phyloP scores from a whole-genome alignment of 2,329 filamentous ascomycete genomes.

The Xylariaceae sp. region DNA sequence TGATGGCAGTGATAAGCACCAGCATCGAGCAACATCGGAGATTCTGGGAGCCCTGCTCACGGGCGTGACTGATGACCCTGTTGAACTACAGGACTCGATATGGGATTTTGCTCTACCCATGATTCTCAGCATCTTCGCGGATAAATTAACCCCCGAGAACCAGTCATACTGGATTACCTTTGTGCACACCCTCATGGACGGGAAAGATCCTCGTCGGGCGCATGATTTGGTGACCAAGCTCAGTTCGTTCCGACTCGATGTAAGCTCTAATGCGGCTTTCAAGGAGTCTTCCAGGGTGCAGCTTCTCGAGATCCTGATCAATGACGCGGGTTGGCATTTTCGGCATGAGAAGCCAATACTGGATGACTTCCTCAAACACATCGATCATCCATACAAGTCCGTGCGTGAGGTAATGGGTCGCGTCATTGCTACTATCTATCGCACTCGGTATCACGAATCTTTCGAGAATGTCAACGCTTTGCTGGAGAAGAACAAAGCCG shows the following conservation, averaged over 20 bases:
- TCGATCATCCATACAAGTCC: slow-evolving; percentile 96
- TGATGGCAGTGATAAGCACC: slow-evolving; percentile 94
- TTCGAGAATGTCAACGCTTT: slow-evolving; percentile 74
- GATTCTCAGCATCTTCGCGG: slow-evolving; percentile 78
- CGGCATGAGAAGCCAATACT: slow-evolving; percentile 82
- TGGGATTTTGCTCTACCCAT: slow-evolving; percentile 92
- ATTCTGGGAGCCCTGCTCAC: slow-evolving; percentile 82
- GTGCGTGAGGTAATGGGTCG: slow-evolving; percentile 92
- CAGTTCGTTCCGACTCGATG: slow-evolving; percentile 81
- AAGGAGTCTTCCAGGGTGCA: slow-evolving; percentile 97
- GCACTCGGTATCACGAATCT: slow-evolving; percentile 89
- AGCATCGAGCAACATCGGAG: slow-evolving; percentile 91
- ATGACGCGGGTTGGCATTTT: slow-evolving; percentile 94
- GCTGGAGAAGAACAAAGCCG: slow-evolving; percentile 69
- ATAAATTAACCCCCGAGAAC: slow-evolving; percentile 91
- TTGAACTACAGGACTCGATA: slow-evolving; percentile 66
- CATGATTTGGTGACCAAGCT: slow-evolving; percentile 83
- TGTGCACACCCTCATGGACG: slow-evolving; percentile 80
- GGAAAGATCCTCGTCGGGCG: slow-evolving; percentile 80
- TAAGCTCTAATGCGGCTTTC: slow-evolving; percentile 94
- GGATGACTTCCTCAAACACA: slow-evolving; percentile 80
- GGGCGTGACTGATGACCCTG: slow-evolving; percentile 71
- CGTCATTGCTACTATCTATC: slow-evolving; percentile 81
- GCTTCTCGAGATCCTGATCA: slow-evolving; percentile 79
- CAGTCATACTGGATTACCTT: slow-evolving; percentile 92